Percentiles rank a stretch among this genome's conserved stretches.
phyloP scores from a whole-genome alignment of 78 protist genomes.

The Thecamonas trahens region DNA sequence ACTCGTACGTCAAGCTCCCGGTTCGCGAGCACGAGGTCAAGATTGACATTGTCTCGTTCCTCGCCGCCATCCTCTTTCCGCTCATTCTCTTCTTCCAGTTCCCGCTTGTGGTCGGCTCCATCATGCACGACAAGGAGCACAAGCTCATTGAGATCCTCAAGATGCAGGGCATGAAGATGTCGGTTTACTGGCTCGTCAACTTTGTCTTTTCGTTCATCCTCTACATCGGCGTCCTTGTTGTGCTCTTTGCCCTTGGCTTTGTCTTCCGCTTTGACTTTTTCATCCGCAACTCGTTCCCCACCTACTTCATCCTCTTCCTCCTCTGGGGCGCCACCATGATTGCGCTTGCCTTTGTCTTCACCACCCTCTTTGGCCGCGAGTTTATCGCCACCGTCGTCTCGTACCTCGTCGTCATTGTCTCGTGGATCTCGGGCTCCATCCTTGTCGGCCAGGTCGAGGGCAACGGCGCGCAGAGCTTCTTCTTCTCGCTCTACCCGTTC shows the following conservation, averaged over 20 bases:
- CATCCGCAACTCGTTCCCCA: background rate
- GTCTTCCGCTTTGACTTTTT: background rate
- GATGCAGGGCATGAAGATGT: background rate
- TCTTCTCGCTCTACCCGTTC: too few relatives aligned
- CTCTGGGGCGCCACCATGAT: background rate
- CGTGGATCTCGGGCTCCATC: background rate
- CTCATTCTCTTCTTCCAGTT: too few relatives aligned
- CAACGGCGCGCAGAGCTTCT: background rate
- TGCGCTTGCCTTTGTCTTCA: background rate
- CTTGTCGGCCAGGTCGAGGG: background rate
- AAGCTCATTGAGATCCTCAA: too few relatives aligned
- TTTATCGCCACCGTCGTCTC: background rate
- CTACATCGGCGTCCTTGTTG: background rate
- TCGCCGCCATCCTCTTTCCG: too few relatives aligned
- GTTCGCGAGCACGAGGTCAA: too few relatives aligned
- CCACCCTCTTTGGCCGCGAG: background rate
- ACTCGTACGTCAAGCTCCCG: too few relatives aligned
- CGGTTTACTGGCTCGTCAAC: background rate
- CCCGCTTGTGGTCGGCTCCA: too few relatives aligned
- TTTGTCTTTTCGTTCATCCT: background rate
- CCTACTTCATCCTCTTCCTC: background rate
- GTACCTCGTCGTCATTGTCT: background rate
- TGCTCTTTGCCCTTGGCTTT: background rate
- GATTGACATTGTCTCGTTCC: too few relatives aligned
- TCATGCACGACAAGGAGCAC: too few relatives aligned